Evolutionary conservation across 2,329 filamentous ascomycete species (phyloP), one percentile per base, ranked within the genome.

Genomic region (Pseudocercospora macadamiae): DNA sequence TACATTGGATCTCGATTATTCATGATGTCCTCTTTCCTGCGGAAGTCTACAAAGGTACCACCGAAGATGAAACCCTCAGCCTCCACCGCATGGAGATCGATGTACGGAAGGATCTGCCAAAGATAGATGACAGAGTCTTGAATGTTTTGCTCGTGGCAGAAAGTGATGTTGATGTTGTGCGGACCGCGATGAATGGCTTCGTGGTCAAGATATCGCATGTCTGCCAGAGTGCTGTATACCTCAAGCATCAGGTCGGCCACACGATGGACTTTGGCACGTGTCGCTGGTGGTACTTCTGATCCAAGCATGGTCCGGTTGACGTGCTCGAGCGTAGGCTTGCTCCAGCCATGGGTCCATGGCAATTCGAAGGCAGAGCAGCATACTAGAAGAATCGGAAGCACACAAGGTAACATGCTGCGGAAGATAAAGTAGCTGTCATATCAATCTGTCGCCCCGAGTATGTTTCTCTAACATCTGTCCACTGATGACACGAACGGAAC

Each of bases 191-290:
- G 10, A 4, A 55, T 30, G 18, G 42, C 54, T n/a, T 36, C 30
- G 3, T 34, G 54, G 26, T 55, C 54, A 10, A 55, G 42, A 18
- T 55, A 55, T 12, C 21, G 42, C 54, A 55, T 49, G 14, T 55
- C 28, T 10, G 23, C 54, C 18, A 55, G n/a, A 3, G 30, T 55
- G 2, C 26, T 32, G 44, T 55, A 51, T 3, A 55, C 19, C 10
- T 49, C 42, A 7, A 49, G 18, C 30, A 55, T 26, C 42, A 49
- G 28, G 42, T 51, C 44, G 5, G 54, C 54, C 3, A 55, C 42
- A 14, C 26, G 18, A 18, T 55, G 42, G 9, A 39, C 10, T 28
- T 49, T 28, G 2, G 19, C 28, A 8, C 54, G 54, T 28, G 25
- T 34, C 10, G 45, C 28, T 2, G 30, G 16, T n/a, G 28, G 21